These are phyloP conservation scores for Fusarium pilosicola DNA, from an alignment of 2,329 filamentous ascomycete species.

Conservation along the genomic window DNA sequence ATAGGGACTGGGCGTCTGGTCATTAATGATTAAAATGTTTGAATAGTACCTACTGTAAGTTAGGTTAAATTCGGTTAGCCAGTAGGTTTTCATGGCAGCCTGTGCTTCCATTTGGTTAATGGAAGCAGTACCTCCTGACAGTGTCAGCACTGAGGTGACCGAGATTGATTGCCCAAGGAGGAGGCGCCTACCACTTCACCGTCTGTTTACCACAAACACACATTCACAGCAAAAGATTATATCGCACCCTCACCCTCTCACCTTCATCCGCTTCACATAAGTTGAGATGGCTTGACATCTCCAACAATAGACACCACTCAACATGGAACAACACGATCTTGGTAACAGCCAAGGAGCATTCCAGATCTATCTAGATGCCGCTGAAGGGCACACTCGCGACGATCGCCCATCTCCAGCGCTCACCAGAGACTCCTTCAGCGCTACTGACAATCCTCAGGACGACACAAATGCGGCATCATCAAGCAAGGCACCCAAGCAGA, in stretches of 20 bases:
- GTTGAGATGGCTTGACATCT: neutral
- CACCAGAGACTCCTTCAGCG: neutral
- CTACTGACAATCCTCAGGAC: neutral
- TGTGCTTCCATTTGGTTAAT: neutral
- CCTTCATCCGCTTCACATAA: neutral
- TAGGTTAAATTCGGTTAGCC: neutral
- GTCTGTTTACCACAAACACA: constrained; percentile 1
- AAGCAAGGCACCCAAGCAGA: neutral
- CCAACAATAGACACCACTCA: neutral
- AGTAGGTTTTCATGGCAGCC: neutral
- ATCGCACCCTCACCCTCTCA: neutral
- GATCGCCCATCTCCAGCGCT: neutral
- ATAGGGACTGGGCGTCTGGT: constrained; percentile 50
- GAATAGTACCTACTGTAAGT: constrained; percentile 7
- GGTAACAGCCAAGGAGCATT: neutral
- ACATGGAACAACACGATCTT: constrained; percentile 6
- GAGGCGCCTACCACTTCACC: neutral
- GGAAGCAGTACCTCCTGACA: neutral
- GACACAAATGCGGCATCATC: neutral
- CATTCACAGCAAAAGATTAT: neutral
- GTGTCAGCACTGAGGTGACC: constrained; percentile 8
- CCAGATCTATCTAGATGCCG: neutral
- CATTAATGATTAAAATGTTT: constrained; percentile 44
- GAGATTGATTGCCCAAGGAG: neutral
- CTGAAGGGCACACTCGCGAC: neutral